phyloP scores from a whole-genome alignment of 2,329 filamentous ascomycete species.

The Epichloe typhina region DNA sequence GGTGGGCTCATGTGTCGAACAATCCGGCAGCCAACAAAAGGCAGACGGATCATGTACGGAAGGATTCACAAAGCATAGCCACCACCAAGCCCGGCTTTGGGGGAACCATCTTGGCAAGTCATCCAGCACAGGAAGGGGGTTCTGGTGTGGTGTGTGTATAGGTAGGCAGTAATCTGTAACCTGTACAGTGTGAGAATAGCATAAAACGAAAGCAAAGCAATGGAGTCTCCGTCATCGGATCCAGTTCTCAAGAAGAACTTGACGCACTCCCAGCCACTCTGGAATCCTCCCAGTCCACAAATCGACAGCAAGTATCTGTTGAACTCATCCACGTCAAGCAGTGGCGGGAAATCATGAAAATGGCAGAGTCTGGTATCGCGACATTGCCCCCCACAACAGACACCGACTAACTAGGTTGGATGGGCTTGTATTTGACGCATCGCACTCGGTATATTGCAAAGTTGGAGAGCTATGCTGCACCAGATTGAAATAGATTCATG shows the following conservation, averaged over 20 bases:
- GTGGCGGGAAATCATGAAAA: background rate
- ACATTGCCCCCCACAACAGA: background rate
- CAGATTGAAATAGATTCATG: background rate
- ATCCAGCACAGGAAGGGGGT: background rate
- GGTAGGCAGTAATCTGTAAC: too few relatives aligned
- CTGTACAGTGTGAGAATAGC: background rate
- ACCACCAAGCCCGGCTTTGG: background rate
- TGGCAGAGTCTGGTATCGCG: background rate
- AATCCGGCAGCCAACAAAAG: background rate
- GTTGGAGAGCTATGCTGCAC: background rate
- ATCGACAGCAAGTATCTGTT: background rate
- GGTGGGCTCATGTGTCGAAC: too few relatives aligned
- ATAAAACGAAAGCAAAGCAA: background rate
- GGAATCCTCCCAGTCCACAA: conserved; percentile 2
- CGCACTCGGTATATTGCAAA: background rate
- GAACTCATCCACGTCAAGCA: conserved; percentile 1
- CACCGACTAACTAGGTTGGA: background rate
- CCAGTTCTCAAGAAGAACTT: conserved; percentile 1
- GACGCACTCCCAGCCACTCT: conserved; percentile 3
- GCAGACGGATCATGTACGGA: background rate
- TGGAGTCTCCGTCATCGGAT: background rate
- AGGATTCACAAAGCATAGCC: background rate
- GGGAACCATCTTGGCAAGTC: background rate
- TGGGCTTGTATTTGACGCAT: background rate
- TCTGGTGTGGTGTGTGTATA: too few relatives aligned